Base-by-base conservation (phyloP, 176 grass and related monocot species). In the Avena insularis region DNA sequence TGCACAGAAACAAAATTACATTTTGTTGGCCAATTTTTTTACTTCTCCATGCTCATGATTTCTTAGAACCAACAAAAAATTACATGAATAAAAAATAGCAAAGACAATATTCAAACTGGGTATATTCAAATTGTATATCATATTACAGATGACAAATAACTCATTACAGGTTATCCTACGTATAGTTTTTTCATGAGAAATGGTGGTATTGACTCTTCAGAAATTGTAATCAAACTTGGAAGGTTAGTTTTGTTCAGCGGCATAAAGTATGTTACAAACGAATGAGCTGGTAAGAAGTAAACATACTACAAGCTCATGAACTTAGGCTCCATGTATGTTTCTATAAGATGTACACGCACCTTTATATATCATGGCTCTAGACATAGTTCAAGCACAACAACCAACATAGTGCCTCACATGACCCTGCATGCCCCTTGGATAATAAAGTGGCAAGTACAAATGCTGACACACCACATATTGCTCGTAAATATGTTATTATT, bases 361-460 rank as follows among this genome's bases (percentile, higher is more conserved):
- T 70, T 59, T 11, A 38, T 40, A 49, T 40, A 48, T 29, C 57
- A 60, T 19, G 45, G 69, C 21, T 61, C 15, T 61, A 75, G 23
- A 48, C n/a, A 84, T 23, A 75, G 20, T 61, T 62, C 55, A 84
- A 61, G 25, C 40, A 89, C 50, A 58, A 84, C 79, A 55, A 73
- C 33, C 13, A 73, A 25, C 38, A 72, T 12, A 71, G 49, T 17
- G 80, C 65, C 31, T 69, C 12, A 56, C 47, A 71, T 21, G 33
- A 38, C 20, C 20, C 17, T 40, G 6, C 64, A 54, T 10, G 49
- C 19, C 48, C 57, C 49, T 46, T 55, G 16, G 53, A 61, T 48
- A 36, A 81, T 77, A 71, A 12, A 36, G 50, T 72, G n/a, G 29
- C 29, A 40, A 46, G 54, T n/a, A 84, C 9, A 74, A 48, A 61